phyloP scores from a whole-genome alignment of 306 rosid genomes.

The Lagenaria siceraria region DNA sequence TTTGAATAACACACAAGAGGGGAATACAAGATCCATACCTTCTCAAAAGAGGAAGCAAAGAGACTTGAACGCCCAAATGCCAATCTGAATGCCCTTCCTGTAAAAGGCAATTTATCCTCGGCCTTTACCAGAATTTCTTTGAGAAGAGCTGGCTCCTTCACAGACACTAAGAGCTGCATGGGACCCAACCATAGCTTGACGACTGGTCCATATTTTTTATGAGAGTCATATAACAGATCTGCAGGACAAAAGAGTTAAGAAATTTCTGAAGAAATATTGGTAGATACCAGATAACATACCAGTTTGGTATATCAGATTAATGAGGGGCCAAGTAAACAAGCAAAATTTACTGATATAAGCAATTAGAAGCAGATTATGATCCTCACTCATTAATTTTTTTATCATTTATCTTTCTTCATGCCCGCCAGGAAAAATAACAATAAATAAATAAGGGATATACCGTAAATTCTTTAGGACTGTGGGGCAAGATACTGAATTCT shows the following conservation, averaged over 20 bases:
- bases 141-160: conserved; percentile 49
- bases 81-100: conserved; percentile 47
- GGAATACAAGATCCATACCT: conserved; percentile 24
- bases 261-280: background rate
- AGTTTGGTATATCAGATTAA: background rate
- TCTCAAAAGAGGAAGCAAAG: conserved; percentile 57
- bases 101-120: conserved; percentile 51
- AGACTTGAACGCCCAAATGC: conserved; percentile 70
- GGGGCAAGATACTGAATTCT: background rate
- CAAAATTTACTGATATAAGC: background rate
- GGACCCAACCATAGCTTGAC: conserved; percentile 85
- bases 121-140: conserved; percentile 69
- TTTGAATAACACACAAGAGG: background rate
- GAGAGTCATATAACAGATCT: conserved; percentile 53
- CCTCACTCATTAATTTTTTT: background rate
- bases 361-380: background rate
- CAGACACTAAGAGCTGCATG: conserved; percentile 64
- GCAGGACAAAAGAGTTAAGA: conserved; percentile 11
- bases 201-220: conserved; percentile 50
- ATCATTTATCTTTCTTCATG: background rate
- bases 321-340: background rate
- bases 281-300: background rate
- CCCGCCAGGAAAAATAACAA: background rate
- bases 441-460: background rate
- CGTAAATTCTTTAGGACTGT: background rate